Evolutionary conservation across 140 eudicot species (phyloP), one percentile per base, ranked within the genome.

Genomic region (Flaveria floridana): DNA sequence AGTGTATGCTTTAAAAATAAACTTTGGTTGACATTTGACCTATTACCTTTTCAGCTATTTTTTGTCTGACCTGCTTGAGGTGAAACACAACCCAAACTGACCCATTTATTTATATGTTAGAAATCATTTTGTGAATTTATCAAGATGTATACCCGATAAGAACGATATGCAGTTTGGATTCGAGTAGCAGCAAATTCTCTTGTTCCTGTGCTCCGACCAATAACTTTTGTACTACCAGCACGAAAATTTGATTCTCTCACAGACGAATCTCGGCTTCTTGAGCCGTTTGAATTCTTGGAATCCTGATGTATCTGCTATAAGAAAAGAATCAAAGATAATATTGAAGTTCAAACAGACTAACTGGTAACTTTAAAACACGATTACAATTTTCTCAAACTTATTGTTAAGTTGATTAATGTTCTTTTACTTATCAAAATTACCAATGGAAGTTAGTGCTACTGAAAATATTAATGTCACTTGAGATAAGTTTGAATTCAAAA

Each of bases 131-230:
- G 13, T 3, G 6, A 44, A 44, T 20, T 20, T 68, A 68, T 52
- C 2, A 48, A 47, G 11, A 16, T 53, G 11, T 11, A n/a, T 78
- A 81, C 88, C 86, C 84, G 77, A 46, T 84, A 76, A 25, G 86
- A 78, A 3, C 86, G 86, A 66, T 78, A 85, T n/a, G 86, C 86
- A 37, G 82, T 82, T 76, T 85, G 88, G 75, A 85, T 85, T 59
- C 84, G 74, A 42, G 76, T 78, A 3, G 84, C 88, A 44, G 86
- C 86, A 82, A 78, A 71, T 58, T 77, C 82, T 61, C 51, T 76
- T 63, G 79, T 80, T 82, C 81, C 84, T 7, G 75, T 75, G 80
- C 86, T 82, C 42, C 76, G 77, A 65, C 80, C 82, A 51, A 72
- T 76, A 50, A 78, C 78, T 73, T 70, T 77, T 50, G 75, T 82